These are phyloP conservation scores for Scedosporium aurantiacum DNA, from an alignment of 2,329 filamentous ascomycete species.

Conservation along the genomic window DNA sequence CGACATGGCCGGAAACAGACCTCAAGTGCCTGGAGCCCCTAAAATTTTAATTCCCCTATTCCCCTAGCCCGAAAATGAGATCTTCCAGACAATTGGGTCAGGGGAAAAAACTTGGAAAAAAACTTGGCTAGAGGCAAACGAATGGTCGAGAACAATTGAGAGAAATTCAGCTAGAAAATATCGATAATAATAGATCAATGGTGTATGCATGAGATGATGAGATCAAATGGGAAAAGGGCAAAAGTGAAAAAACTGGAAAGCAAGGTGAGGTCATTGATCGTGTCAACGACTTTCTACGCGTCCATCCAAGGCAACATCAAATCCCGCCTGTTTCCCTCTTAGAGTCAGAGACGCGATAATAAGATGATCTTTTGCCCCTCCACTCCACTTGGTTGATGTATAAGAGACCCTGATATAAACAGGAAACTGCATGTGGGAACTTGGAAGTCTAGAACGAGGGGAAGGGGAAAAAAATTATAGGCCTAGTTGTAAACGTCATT, in stretches of 20 bases:
- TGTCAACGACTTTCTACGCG: not conserved
- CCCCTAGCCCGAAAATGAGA: constrained; percentile 1
- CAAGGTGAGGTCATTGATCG: not conserved
- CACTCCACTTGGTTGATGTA: not conserved
- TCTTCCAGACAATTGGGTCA: too few species aligned
- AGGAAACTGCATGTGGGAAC: not conserved
- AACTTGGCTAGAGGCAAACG: not conserved
- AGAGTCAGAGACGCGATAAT: not conserved
- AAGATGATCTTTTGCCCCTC: not conserved
- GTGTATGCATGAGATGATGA: too few species aligned
- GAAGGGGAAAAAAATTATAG: too few species aligned
- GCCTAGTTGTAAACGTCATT: constrained; percentile 1
- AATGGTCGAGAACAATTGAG: not conserved
- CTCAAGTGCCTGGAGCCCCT: too few species aligned
- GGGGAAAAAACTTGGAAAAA: too few species aligned
- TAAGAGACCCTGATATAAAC: not conserved
- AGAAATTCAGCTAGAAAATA: not conserved
- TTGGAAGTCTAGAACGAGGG: too few species aligned
- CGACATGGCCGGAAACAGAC: constrained; percentile 7
- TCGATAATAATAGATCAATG: too few species aligned
- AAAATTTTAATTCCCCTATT: too few species aligned
- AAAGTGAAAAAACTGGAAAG: too few species aligned
- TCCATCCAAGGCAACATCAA: not conserved
- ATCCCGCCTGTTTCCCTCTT: not conserved
- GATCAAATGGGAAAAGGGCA: too few species aligned